Evolutionary conservation across 768 basidiomycete genomes (phyloP), one percentile per base, ranked within the genome.

Genomic region (Pulveroboletus sp.): DNA sequence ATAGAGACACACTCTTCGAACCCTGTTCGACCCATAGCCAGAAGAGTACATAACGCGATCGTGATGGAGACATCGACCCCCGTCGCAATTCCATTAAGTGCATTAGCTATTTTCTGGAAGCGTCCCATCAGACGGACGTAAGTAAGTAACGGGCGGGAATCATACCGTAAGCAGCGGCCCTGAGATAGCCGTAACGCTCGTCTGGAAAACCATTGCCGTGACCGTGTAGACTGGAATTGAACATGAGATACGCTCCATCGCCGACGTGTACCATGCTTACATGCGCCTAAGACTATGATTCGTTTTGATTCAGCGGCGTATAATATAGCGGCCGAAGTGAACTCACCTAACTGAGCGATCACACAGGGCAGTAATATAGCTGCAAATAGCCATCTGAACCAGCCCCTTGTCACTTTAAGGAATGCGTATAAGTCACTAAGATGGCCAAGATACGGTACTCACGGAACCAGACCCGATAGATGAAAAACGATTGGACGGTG

Each of bases 401-500:
- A 49, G 37, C 45, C 34, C 39, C 10, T 56, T 17, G n/a, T 49
- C 49, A 58, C 59, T 62, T n/a, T 22, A 44, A 23, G 6, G 4
- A 5, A 44, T 6, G 6, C 5, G 6, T 19, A 16, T 55, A 22
- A 47, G 36, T 29, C 40, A 19, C 41, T 17, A 13, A 14, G 27
- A 14, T 13, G 31, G 6, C 14, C 40, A 41, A 51, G 53, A 43
- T 6, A 2, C 3, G 27, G 20, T 32, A 62, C 61, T 20, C 49
- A 59, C 62, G 27, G 14, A 10, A 50, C 63, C 57, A 63, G 34
- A 64, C 57, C 13, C 60, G 57, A 47, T 50, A 62, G 49, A 61
- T 62, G 56, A 64, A 63, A 47, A 57, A 62, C 19, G 57, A 56
- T 36, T 63, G 59, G 26, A 61, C 56, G 6, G 63, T 40, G 37